These are phyloP conservation scores for Entomophthora muscae DNA, from an alignment of 371 early-diverging fungal genomes.

Conservation along the genomic window DNA sequence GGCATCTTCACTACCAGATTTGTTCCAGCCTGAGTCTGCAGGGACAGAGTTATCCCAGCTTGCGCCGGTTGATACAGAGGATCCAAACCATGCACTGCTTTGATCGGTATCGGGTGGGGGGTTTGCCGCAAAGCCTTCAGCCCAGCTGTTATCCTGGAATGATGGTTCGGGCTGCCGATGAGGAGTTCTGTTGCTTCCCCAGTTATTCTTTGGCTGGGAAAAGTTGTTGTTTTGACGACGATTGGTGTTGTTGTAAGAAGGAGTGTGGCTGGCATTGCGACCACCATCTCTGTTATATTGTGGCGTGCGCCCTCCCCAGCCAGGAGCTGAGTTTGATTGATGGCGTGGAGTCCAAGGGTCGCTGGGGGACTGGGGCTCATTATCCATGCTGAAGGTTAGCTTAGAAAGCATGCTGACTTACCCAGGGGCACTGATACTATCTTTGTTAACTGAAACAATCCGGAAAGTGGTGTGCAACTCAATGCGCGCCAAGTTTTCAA, in stretches of 20 bases:
- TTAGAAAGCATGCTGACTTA: neutral
- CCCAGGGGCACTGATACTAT: neutral
- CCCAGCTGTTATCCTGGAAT: neutral
- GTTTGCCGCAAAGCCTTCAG: neutral
- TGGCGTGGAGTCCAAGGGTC: neutral
- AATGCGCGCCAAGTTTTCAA: conserved; percentile 60
- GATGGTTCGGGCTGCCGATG: neutral
- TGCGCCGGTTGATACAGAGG: too few species aligned
- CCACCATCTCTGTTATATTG: neutral
- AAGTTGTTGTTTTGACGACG: neutral
- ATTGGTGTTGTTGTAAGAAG: too few species aligned
- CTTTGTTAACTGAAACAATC: conserved; percentile 44
- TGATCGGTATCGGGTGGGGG: neutral
- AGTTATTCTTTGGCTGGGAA: neutral
- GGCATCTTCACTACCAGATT: too few species aligned
- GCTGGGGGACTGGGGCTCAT: neutral
- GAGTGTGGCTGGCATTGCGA: too few species aligned
- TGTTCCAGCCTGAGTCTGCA: too few species aligned
- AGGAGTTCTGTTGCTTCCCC: neutral
- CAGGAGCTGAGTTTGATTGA: neutral
- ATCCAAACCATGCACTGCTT: neutral
- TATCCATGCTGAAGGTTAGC: neutral
- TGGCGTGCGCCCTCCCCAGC: neutral
- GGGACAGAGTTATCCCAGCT: too few species aligned
- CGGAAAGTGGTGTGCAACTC: conserved; percentile 86